phyloP scores from a whole-genome alignment of 2,329 filamentous ascomycete species.

The Corinectria fuckeliana region DNA sequence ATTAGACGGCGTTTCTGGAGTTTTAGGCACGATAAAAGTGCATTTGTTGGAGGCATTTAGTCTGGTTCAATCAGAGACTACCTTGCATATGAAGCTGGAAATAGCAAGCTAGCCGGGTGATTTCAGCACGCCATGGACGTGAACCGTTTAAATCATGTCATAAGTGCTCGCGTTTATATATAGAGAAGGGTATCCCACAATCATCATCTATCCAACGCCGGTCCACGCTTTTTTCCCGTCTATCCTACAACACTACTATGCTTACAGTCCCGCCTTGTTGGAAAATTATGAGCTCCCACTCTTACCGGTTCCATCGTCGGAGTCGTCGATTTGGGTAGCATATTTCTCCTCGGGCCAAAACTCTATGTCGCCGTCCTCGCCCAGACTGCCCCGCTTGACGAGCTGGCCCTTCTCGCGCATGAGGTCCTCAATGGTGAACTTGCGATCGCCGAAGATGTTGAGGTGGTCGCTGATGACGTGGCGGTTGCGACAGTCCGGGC shows the following conservation, averaged over 20 bases:
- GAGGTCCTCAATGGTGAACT: constrained; percentile 77
- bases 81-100: constrained; percentile 19
- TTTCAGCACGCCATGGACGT: too few relatives aligned
- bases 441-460: constrained; percentile 74
- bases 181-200: constrained; percentile 28
- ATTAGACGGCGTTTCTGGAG: constrained; percentile 39
- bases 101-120: background rate
- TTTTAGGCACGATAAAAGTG: constrained; percentile 21
- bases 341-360: constrained; percentile 79
- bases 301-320: constrained; percentile 26
- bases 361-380: constrained; percentile 85
- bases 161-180: constrained; percentile 8
- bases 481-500: constrained; percentile 82
- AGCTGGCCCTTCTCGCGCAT: constrained; percentile 77
- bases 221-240: constrained; percentile 21
- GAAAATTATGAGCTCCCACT: constrained; percentile 7
- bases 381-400: constrained; percentile 73
- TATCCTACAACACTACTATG: constrained; percentile 26
- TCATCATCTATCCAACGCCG: constrained; percentile 27
- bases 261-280: too few relatives aligned
- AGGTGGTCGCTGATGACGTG: constrained; percentile 95
- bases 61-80: constrained; percentile 18
- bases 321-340: constrained; percentile 19
- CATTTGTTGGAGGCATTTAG: constrained; percentile 29
- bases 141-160: background rate